phyloP scores from a whole-genome alignment of 345 rosid species.

The Citrus mangshanensis region DNA sequence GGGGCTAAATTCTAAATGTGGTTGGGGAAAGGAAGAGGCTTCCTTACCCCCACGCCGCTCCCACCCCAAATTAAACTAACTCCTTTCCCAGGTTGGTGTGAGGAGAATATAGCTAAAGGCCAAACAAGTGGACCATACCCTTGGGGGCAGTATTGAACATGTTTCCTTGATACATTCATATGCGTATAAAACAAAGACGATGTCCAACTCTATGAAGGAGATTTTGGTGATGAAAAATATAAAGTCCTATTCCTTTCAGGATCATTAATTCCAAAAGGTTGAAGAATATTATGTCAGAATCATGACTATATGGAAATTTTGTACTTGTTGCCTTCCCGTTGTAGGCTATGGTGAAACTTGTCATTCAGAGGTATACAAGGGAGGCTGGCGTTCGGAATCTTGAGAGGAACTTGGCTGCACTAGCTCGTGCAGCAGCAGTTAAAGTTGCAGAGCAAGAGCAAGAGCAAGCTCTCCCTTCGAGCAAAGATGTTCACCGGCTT shows the following conservation, averaged over 20 bases:
- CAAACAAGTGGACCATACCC: neutral
- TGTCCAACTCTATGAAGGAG: neutral
- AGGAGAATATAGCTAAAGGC: neutral
- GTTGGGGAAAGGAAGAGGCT: no score
- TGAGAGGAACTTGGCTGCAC: slow-evolving; percentile 90
- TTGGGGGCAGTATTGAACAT: neutral
- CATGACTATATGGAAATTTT: neutral
- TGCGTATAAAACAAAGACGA: neutral
- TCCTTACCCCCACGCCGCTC: no score
- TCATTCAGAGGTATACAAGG: slow-evolving; percentile 92
- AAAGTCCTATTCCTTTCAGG: neutral
- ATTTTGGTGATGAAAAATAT: neutral
- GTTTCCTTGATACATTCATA: neutral
- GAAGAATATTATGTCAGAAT: neutral
- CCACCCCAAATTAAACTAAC: neutral
- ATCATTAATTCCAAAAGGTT: neutral
- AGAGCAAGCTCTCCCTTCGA: slow-evolving; percentile 69
- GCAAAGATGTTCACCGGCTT: slow-evolving; percentile 72
- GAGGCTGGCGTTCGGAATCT: slow-evolving; percentile 95
- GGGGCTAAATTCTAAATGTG: no score
- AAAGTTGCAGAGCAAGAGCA: slow-evolving; percentile 87
- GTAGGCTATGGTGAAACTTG: slow-evolving; percentile 78
- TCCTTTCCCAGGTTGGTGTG: neutral
- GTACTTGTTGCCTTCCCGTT: neutral
- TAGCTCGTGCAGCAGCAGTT: slow-evolving; percentile 98